Percentiles rank a stretch among this genome's conserved stretches.
phyloP scores from a whole-genome alignment of 495 filamentous ascomycete species.

The Hypoxylon rickii region DNA sequence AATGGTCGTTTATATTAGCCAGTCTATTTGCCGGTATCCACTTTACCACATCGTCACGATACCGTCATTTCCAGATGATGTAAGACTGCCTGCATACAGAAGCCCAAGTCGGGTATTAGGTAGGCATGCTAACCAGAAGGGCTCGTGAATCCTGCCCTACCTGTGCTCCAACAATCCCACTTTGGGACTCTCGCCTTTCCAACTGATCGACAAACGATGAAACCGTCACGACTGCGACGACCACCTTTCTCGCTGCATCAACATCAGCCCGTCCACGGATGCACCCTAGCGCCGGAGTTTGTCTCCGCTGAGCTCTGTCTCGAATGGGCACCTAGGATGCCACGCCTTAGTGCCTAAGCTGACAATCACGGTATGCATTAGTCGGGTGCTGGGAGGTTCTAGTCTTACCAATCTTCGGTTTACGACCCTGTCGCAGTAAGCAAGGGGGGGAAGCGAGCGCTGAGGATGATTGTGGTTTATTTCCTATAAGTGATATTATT shows the following conservation, averaged over 20 bases:
- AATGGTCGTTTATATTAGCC: constrained; percentile 31
- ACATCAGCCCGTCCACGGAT: not conserved
- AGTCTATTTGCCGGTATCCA: constrained; percentile 25
- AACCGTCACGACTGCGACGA: constrained; percentile 2
- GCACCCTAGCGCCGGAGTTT: not conserved
- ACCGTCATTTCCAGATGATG: constrained; percentile 27
- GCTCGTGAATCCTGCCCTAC: no score
- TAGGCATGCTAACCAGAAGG: no score
- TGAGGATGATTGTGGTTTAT: no score
- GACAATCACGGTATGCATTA: not conserved
- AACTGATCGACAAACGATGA: no score
- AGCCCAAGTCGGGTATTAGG: no score
- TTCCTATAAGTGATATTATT: no score
- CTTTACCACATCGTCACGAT: constrained; percentile 25
- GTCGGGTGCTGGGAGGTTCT: not conserved
- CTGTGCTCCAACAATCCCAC: no score
- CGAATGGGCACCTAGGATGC: not conserved
- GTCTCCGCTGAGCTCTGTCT: constrained; percentile 3
- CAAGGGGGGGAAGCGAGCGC: not conserved
- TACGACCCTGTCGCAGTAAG: no score
- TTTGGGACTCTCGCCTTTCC: no score
- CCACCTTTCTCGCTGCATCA: constrained; percentile 3
- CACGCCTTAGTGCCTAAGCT: not conserved
- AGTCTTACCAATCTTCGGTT: not conserved
- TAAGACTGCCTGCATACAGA: constrained; percentile 18